These are phyloP conservation scores for Aspergillus novofumigatus DNA, from an alignment of 2,329 filamentous ascomycete species.

Conservation along the genomic window DNA sequence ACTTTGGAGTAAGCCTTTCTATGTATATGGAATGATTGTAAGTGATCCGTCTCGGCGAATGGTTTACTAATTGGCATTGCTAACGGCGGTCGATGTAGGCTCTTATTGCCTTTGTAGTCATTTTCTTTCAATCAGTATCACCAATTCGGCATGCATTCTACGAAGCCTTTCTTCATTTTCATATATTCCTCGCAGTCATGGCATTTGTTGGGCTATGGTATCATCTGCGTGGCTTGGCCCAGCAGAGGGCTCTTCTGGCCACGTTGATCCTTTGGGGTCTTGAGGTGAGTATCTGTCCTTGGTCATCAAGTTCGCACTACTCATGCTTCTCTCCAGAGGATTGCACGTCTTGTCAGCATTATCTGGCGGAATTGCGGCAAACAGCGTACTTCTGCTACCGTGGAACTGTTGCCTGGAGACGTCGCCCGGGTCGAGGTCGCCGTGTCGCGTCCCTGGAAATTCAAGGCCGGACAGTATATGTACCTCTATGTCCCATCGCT, in stretches of 20 bases:
- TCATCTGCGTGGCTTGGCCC: conserved; percentile 26
- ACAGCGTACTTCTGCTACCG: conserved; percentile 46
- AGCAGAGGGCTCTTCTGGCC: conserved; percentile 28
- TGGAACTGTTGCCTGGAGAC: conserved; percentile 54
- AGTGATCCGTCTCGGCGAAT: conserved; percentile 54
- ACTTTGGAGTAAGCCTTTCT: conserved; percentile 27
- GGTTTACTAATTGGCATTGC: conserved; percentile 57
- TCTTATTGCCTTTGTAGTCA: conserved; percentile 35
- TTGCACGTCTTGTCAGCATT: conserved; percentile 45
- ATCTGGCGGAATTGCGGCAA: conserved; percentile 49
- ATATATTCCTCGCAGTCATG: conserved; percentile 37
- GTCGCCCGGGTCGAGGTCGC: conserved; percentile 46
- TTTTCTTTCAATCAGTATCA: conserved; percentile 40
- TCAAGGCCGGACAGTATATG: conserved; percentile 48
- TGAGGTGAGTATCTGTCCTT: conserved; percentile 26
- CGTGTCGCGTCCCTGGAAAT: conserved; percentile 28
- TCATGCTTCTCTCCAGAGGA: conserved; percentile 29
- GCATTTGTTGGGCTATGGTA: conserved; percentile 39
- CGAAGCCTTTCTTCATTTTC: conserved; percentile 42
- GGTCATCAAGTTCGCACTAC: conserved; percentile 11
- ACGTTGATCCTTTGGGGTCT: conserved; percentile 32
- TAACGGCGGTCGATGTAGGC: conserved; percentile 32
- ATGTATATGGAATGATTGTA: conserved; percentile 29
- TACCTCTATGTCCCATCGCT: conserved; percentile 53
- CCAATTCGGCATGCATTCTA: conserved; percentile 43